phyloP scores from a whole-genome alignment of 192 early-diverging fungal genomes.

The Mortierella alpina region DNA sequence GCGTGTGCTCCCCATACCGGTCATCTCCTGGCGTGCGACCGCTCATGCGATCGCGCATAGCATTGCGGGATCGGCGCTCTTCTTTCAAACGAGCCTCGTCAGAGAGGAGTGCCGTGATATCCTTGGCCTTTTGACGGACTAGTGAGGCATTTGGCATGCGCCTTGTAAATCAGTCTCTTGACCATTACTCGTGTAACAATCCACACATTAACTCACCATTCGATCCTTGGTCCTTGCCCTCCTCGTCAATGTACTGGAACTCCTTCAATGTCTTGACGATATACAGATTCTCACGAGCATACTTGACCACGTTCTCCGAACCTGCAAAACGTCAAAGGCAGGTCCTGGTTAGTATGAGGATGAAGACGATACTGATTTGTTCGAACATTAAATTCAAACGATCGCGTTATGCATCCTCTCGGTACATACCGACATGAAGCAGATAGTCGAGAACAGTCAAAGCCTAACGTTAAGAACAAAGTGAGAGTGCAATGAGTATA shows the following conservation, averaged over 20 bases:
- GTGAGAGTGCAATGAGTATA: background rate
- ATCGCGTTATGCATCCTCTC: background rate
- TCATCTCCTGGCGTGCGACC: conserved; percentile 50
- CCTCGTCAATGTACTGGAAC: conserved; percentile 96
- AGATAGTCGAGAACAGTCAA: conserved; percentile 89
- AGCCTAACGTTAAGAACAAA: conserved; percentile 61
- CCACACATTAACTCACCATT: conserved; percentile 69
- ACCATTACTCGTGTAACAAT: too few species aligned
- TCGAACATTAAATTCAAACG: background rate
- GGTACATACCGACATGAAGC: conserved; percentile 65
- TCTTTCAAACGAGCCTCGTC: conserved; percentile 84
- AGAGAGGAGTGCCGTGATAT: conserved; percentile 81
- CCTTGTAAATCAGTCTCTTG: too few species aligned
- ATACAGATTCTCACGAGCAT: conserved; percentile 90
- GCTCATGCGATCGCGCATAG: conserved; percentile 73
- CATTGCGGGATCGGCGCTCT: conserved; percentile 73
- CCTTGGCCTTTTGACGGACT: conserved; percentile 95
- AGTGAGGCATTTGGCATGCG: background rate
- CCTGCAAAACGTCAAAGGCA: conserved; percentile 55
- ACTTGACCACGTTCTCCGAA: conserved; percentile 86
- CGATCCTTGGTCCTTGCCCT: conserved; percentile 89
- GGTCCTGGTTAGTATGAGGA: conserved; percentile 2
- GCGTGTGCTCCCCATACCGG: conserved; percentile 21
- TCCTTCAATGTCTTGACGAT: conserved; percentile 97
- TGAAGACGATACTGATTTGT: background rate